phyloP scores from a whole-genome alignment of 345 rosid species.

The Populus tremula region DNA sequence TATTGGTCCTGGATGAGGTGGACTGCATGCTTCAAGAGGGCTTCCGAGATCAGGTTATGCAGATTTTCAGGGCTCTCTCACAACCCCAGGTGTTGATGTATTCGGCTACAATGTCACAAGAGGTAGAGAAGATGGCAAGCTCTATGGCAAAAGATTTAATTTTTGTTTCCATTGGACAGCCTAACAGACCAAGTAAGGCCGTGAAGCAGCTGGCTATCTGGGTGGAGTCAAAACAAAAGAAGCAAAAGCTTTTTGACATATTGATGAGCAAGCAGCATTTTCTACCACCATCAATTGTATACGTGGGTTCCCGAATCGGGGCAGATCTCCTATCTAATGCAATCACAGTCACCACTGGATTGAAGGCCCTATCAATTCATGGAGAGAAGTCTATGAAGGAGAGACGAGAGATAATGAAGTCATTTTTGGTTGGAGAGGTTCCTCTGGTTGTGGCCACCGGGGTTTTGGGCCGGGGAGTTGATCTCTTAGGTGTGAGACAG shows the following conservation, averaged over 20 bases:
- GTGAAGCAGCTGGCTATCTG: constrained; percentile 82
- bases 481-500: constrained; percentile 78
- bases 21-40: constrained; percentile 95
- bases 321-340: constrained; percentile 89
- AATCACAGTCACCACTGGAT: constrained; percentile 59
- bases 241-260: constrained; percentile 88
- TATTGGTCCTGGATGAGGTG: constrained; percentile 78
- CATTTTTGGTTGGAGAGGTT: constrained; percentile 68
- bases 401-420: constrained; percentile 72
- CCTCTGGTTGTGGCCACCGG: constrained; percentile 81
- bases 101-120: constrained; percentile 76
- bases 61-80: constrained; percentile 62
- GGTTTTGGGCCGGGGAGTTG: constrained; percentile 77
- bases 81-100: constrained; percentile 81
- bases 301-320: constrained; percentile 80
- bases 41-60: constrained; percentile 86
- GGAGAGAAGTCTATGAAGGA: constrained; percentile 93
- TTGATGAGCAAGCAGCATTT: constrained; percentile 74
- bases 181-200: constrained; percentile 59
- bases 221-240: constrained; percentile 90
- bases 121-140: constrained; percentile 64
- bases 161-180: constrained; percentile 57
- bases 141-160: constrained; percentile 46
- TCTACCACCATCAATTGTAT: constrained; percentile 68
- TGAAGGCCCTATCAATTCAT: constrained; percentile 77